Evolutionary conservation across 257 asterid genomes (phyloP), one percentile per base, ranked within the genome.

Genomic region (Rhazya stricta): DNA sequence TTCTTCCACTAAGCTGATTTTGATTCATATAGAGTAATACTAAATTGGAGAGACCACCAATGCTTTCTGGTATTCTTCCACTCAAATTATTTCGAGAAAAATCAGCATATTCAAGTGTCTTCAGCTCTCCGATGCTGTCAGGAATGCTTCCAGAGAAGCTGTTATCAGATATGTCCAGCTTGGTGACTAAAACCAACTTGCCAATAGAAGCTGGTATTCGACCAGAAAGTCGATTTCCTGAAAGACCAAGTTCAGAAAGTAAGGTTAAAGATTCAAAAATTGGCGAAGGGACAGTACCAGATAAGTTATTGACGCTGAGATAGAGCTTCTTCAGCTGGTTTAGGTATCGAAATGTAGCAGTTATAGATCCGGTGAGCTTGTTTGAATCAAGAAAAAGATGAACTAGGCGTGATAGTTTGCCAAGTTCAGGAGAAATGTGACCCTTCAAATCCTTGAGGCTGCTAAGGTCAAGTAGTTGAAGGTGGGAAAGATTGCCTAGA

Each of bases 401-500:
- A 23, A 27, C 51, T 41, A 89, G 75, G 18, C 76, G 60, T 0
- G 77, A 72, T 36, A 91, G 75, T 66, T 80, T 80, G 72, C 91
- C 94, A 9, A 87, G 71, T 71, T 91, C 90, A 0, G 76, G 51
- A 3, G 92, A 94, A 39, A 91, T 85, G 3, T 8, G 77, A 32
- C 96, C 93, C 7, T 48, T 71, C 58, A 91, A 61, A 68, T 71
- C 74, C 60, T 88, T 87, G 58, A 91, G 93, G 77, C 69, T 56
- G 19, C 89, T 74, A 36, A 90, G 87, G 42, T 90, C 85, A 18
- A 90, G 96, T 9, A 79, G 32, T 43, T 74, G 77, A 54, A 92
- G 92, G 67, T 72, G 76, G 6, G 93, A 79, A 16, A 92, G 85
- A 67, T 90, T 90, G 12, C 84, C 89, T 1, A 90, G 86, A 41